phyloP scores from a whole-genome alignment of 805 yeast genomes.

The Kluyveromyces lactis region DNA sequence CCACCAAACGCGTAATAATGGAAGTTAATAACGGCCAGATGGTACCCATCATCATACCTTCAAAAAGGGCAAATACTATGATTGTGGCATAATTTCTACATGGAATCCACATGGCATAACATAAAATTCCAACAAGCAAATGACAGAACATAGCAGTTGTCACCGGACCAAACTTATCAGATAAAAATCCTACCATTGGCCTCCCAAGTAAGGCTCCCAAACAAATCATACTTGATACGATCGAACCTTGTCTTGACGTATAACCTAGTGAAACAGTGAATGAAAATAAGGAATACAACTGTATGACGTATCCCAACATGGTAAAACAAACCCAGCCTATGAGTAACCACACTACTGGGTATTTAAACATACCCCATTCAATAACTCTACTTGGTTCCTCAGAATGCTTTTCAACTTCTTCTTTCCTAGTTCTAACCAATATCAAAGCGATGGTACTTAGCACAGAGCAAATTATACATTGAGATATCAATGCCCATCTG shows the following conservation, averaged over 20 bases:
- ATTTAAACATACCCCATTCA: conserved; percentile 1
- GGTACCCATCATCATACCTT: conserved; percentile 54
- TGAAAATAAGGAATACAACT: conserved; percentile 51
- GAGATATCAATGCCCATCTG: conserved; percentile 5
- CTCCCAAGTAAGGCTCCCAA: conserved; percentile 50
- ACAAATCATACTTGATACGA: conserved; percentile 51
- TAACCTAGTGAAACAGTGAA: conserved; percentile 56
- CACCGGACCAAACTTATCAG: conserved; percentile 46
- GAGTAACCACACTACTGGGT: conserved; percentile 26
- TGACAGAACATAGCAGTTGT: conserved; percentile 36
- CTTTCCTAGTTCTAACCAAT: conserved; percentile 1
- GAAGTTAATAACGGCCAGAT: conserved; percentile 50
- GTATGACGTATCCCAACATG: conserved; percentile 52
- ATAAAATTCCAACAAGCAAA: conserved; percentile 33
- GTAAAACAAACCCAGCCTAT: conserved; percentile 38
- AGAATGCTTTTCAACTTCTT: conserved; percentile 1
- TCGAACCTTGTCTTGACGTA: conserved; percentile 43
- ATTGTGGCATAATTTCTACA: conserved; percentile 50
- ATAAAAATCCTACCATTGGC: conserved; percentile 43
- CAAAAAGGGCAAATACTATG: conserved; percentile 40
- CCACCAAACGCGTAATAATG: conserved; percentile 43
- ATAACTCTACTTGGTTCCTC: background rate
- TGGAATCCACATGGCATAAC: conserved; percentile 50
- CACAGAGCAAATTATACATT: conserved; percentile 2
- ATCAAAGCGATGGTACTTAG: conserved; percentile 1